These are phyloP conservation scores for Pulveroboletus sp. DNA, from an alignment of 1,284 basidiomycete genomes.

Conservation along the genomic window DNA sequence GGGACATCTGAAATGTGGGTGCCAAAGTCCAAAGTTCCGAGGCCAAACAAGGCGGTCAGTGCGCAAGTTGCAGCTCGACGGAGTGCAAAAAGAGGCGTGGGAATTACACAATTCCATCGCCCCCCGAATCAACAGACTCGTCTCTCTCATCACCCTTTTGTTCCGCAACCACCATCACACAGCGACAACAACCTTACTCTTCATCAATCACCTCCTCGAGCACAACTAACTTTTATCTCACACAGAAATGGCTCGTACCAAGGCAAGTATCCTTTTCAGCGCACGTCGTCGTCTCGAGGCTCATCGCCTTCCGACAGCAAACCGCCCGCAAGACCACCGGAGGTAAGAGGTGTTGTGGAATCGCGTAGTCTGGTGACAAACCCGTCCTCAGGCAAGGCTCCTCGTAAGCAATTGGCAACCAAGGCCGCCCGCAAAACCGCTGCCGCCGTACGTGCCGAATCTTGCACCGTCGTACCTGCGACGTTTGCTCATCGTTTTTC, in stretches of 20 bases:
- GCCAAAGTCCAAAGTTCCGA: constrained; percentile 23
- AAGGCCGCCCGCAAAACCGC: constrained; percentile 88
- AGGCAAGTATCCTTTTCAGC: constrained; percentile 46
- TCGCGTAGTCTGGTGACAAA: constrained; percentile 10
- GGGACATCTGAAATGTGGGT: background rate
- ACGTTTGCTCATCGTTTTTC: constrained; percentile 13
- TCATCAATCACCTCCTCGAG: constrained; percentile 30
- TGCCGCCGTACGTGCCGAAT: constrained; percentile 56
- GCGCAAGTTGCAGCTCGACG: constrained; percentile 28
- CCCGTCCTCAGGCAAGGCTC: constrained; percentile 64
- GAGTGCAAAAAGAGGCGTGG: constrained; percentile 38
- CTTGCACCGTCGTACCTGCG: background rate
- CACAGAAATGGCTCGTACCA: constrained; percentile 69
- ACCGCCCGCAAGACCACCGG: constrained; percentile 83
- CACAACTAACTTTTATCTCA: constrained; percentile 22
- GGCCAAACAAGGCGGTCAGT: constrained; percentile 31
- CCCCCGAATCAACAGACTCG: constrained; percentile 30
- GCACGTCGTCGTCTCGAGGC: constrained; percentile 5
- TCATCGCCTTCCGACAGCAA: constrained; percentile 52
- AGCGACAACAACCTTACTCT: constrained; percentile 1
- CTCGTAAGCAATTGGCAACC: constrained; percentile 89
- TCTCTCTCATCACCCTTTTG: constrained; percentile 22
- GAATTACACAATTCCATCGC: constrained; percentile 27
- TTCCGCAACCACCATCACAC: constrained; percentile 37
- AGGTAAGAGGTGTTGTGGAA: constrained; percentile 48